Evolutionary conservation across 495 filamentous ascomycete species (phyloP).

Genomic region (Podospora pseudopauciseta): DNA sequence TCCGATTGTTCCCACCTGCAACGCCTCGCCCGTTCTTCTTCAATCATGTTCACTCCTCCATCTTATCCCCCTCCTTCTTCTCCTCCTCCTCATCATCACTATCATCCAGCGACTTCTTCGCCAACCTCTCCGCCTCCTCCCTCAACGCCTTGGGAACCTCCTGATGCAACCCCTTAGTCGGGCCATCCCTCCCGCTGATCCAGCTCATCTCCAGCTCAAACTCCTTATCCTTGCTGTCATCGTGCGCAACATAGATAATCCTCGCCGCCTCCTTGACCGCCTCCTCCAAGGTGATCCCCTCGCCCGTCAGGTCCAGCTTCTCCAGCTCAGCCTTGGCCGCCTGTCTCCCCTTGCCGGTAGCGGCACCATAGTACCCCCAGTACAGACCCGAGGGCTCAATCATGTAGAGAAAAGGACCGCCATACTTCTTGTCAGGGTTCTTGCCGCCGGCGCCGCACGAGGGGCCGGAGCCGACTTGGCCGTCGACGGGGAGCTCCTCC

Average conservation of each 20-base stretch:
- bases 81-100: conserved; percentile 64
- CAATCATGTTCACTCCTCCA: conserved; percentile 60
- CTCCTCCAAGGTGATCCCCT: conserved; percentile 66
- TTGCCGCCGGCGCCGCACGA: conserved; percentile 76
- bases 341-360: conserved; percentile 93
- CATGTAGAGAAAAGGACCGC: conserved; percentile 94
- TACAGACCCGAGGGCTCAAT: conserved; percentile 94
- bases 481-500: conserved; percentile 73
- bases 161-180: conserved; percentile 86
- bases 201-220: conserved; percentile 99
- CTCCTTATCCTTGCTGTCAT: conserved; percentile 96
- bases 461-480: conserved; percentile 78
- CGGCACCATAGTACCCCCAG: conserved; percentile 98
- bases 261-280: conserved; percentile 94
- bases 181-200: conserved; percentile 76
- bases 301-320: conserved; percentile 84
- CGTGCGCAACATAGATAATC: conserved; percentile 94
- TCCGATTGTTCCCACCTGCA: conserved; percentile 4
- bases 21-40: conserved; percentile 1
- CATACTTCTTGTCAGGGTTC: conserved; percentile 66
- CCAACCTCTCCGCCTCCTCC: conserved; percentile 85
- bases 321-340: conserved; percentile 96
- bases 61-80: conserved; percentile 56
- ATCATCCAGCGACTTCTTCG: conserved; percentile 75
- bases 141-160: conserved; percentile 84